Conservation (phyloP, 1,139 yeast genomes). For the Geotrichum citri-aurantii region DNA sequence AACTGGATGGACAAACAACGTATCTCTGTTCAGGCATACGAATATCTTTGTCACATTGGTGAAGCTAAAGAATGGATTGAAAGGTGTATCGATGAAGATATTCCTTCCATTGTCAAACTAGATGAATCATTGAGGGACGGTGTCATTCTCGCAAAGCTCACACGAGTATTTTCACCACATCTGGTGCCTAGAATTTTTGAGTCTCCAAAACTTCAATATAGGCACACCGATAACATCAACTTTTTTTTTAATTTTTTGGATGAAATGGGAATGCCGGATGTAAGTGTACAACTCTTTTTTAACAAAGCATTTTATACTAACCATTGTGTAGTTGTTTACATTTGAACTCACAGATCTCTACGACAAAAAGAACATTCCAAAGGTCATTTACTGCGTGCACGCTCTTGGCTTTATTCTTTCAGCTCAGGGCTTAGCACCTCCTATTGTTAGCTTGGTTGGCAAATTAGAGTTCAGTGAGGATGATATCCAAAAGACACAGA, state of each 20-base stretch:
- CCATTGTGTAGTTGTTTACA: constrained; percentile 46
- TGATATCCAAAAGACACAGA: constrained; percentile 64
- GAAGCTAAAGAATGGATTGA: constrained; percentile 82
- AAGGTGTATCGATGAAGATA: constrained; percentile 45
- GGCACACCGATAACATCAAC: constrained; percentile 90
- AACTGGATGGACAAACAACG: constrained; percentile 44
- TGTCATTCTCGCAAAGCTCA: constrained; percentile 72
- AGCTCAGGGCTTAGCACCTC: constrained; percentile 51
- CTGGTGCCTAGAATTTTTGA: constrained; percentile 52
- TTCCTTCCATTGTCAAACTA: constrained; percentile 50
- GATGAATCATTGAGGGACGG: constrained; percentile 76
- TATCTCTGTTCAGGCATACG: constrained; percentile 53
- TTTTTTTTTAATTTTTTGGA: constrained; percentile 70
- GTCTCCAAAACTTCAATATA: constrained; percentile 66
- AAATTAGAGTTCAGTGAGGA: constrained; percentile 55
- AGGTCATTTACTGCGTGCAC: constrained; percentile 89
- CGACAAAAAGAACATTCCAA: constrained; percentile 88
- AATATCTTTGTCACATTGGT: constrained; percentile 79
- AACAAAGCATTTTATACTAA: neutral
- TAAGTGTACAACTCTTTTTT: constrained; percentile 5
- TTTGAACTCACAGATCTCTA: constrained; percentile 90
- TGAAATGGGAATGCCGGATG: constrained; percentile 66
- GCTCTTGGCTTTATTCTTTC: constrained; percentile 73
- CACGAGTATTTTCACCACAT: constrained; percentile 65
- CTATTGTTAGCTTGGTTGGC: constrained; percentile 60